Conservation (phyloP, 257 asterid species). For the Plectranthus barbatus region DNA sequence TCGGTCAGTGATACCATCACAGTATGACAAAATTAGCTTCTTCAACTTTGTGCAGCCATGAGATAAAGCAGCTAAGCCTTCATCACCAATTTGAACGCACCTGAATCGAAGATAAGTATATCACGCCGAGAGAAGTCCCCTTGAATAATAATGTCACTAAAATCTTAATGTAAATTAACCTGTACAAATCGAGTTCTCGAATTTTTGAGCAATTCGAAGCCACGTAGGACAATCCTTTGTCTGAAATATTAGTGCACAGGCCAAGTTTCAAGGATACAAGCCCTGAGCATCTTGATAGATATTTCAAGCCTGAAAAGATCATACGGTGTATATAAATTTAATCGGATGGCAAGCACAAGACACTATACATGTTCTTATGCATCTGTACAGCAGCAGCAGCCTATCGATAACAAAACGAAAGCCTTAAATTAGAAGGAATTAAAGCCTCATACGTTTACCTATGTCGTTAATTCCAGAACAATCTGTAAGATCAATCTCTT, state of each 20-base stretch:
- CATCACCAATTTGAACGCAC: conserved; percentile 55
- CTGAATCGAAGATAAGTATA: conserved; percentile 21
- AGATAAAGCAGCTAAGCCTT: conserved; percentile 47
- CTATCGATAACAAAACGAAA: background rate
- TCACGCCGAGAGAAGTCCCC: conserved; percentile 1
- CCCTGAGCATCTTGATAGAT: conserved; percentile 50
- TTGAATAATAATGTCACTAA: background rate
- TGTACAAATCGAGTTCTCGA: conserved; percentile 63
- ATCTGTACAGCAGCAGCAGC: too few species aligned
- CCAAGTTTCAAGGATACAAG: conserved; percentile 59
- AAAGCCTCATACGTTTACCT: conserved; percentile 28
- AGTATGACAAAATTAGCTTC: conserved; percentile 56
- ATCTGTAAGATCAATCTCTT: conserved; percentile 76
- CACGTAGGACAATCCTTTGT: conserved; percentile 51
- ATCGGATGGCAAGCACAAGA: background rate
- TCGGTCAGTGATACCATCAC: conserved; percentile 38
- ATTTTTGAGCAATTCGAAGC: conserved; percentile 48
- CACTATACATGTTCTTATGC: too few species aligned
- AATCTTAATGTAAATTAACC: conserved; percentile 27
- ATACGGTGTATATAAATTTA: background rate
- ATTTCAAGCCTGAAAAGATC: conserved; percentile 40
- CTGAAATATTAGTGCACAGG: conserved; percentile 47
- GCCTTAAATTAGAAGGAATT: background rate
- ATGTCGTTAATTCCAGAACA: conserved; percentile 54
- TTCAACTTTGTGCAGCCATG: conserved; percentile 50